Conservation (phyloP, 176 grass and related monocot species). For the Rhynchospora tenuis region DNA sequence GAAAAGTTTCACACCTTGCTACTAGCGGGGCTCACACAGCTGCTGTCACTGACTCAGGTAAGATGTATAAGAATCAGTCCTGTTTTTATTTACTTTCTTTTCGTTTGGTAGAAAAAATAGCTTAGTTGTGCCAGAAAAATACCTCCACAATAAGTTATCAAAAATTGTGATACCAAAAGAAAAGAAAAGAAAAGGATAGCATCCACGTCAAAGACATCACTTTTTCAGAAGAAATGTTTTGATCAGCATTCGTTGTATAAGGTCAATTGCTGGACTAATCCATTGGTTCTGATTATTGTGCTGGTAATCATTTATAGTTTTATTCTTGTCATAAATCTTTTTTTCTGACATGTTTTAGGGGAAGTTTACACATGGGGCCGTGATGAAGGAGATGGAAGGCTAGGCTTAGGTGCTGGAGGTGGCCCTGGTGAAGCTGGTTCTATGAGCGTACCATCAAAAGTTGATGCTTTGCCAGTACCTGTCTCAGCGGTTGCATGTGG, state of each 20-base stretch:
- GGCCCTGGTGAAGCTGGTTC: constrained; percentile 95
- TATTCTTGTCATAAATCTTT: not conserved
- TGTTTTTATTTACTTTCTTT: not conserved
- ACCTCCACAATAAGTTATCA: not conserved
- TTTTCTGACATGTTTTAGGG: constrained; percentile 31
- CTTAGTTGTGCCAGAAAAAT: not conserved
- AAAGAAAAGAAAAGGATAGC: not conserved
- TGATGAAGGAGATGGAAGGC: constrained; percentile 86
- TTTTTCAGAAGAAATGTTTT: not conserved
- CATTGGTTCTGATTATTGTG: not conserved
- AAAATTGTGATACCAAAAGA: not conserved
- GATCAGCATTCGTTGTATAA: not conserved
- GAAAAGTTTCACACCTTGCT: constrained; percentile 69
- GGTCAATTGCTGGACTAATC: not conserved
- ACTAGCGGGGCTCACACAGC: constrained; percentile 91
- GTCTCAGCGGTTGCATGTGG: constrained; percentile 70
- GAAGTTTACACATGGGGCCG: constrained; percentile 94
- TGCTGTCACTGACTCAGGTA: constrained; percentile 60
- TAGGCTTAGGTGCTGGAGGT: constrained; percentile 83
- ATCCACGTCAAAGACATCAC: not conserved
- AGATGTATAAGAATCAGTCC: not conserved
- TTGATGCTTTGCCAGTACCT: constrained; percentile 57
- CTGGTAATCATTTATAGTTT: not conserved
- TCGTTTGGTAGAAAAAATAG: not conserved
- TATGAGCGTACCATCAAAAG: constrained; percentile 76